A percentile compares a stretch with the other conserved stretches of the same genome.
These are phyloP conservation scores for Suillus sp. DNA, from an alignment of 768 basidiomycete genomes.

Conservation along the genomic window DNA sequence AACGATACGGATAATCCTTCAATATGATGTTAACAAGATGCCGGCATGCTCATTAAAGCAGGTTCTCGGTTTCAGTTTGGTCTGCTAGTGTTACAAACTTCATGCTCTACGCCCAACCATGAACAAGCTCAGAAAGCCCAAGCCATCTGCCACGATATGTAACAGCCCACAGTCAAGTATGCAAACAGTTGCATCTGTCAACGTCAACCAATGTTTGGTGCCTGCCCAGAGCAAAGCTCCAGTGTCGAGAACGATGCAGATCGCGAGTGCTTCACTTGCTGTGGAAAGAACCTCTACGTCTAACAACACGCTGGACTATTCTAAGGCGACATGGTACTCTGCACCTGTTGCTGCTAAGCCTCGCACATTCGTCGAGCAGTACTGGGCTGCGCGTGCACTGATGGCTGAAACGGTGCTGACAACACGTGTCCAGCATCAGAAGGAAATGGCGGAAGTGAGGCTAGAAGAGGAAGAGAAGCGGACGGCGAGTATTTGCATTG, in stretches of 20 bases:
- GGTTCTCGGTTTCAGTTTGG: neutral
- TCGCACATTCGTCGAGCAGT: constrained; percentile 46
- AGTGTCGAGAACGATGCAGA: constrained; percentile 35
- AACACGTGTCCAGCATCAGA: constrained; percentile 48
- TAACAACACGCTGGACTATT: constrained; percentile 8
- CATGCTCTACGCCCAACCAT: constrained; percentile 13
- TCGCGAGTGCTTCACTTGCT: constrained; percentile 22
- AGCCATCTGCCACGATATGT: constrained; percentile 11
- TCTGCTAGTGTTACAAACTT: neutral
- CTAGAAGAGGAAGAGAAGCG: constrained; percentile 48
- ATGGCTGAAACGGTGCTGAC: constrained; percentile 64
- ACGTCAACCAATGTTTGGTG: neutral
- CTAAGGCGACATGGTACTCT: constrained; percentile 22
- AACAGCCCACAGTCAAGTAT: neutral
- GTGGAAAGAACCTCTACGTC: constrained; percentile 2
- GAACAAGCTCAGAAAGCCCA: constrained; percentile 30
- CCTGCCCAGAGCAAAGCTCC: constrained; percentile 1
- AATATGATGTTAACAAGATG: neutral
- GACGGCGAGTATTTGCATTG: constrained; percentile 39
- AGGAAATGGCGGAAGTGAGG: constrained; percentile 48
- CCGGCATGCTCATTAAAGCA: constrained; percentile 1
- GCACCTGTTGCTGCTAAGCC: constrained; percentile 28
- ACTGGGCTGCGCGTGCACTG: constrained; percentile 70
- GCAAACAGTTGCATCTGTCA: constrained; percentile 1
- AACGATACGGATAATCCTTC: too few species aligned